Evolutionary conservation across 129 eudicot species (phyloP), one percentile per base, ranked within the genome.

Genomic region (Lactuca saligna): DNA sequence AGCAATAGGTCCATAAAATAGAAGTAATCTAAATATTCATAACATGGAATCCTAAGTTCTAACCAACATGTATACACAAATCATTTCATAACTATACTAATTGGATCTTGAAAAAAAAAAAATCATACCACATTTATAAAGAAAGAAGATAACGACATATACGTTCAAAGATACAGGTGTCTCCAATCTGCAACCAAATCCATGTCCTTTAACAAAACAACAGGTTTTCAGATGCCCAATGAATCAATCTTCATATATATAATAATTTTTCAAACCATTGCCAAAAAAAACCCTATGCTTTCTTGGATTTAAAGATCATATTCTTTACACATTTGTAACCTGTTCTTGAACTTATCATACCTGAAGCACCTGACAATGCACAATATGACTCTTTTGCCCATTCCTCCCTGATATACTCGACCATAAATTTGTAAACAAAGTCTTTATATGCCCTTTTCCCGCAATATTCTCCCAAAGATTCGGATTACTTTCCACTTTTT

Each of bases 321-420:
- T 46, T 46, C 15, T 61, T 13, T 17, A 8, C 7, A 15, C 72
- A 20, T 41, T 20, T 3, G 35, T 56, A 57, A 17, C 32, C 12
- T 32, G 29, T 54, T 46, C 15, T 13, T 49, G 54, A 17, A 53
- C 7, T 49, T 29, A 63, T 88, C 84, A 92, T 31, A 88, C 98
- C 79, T 84, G 96, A 68, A 92, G 98, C 73, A 92, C 98, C 9
- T 88, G 98, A 72, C 98, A 92, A 42, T 92, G 98, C 70, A 92
- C 91, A 25, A 92, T 92, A 44, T 88, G 95, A 70, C 96, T 92
- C 87, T 84, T 92, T 61, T 88, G 83, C 62, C 96, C 96, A 57
- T 77, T 81, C 62, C 96, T 71, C 25, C 98, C 98, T 1, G 98
- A 85, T 49, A 92, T 79, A 75, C 95, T 92, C 7, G 98, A 92